A percentile compares a stretch with the other conserved stretches of the same genome.
These are phyloP conservation scores for Endoconidiophora laricicola DNA, from an alignment of 2,329 filamentous ascomycete species.

Conservation along the genomic window DNA sequence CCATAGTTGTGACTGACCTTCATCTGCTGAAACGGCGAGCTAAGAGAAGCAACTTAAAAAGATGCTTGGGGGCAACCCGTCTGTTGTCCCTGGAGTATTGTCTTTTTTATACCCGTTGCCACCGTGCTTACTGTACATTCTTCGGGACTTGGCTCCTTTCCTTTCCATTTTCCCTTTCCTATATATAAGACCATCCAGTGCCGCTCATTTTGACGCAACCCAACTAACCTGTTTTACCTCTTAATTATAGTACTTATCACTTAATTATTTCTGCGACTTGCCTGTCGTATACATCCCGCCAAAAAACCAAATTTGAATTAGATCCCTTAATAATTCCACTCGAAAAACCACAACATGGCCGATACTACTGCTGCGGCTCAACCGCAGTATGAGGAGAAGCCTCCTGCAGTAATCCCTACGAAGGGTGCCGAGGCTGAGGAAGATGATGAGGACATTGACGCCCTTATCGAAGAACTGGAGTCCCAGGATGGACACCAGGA, in stretches of 20 bases:
- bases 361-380: slow-evolving; percentile 35
- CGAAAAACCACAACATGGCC: slow-evolving; percentile 29
- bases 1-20: neutral
- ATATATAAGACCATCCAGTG: neutral
- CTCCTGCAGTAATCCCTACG: slow-evolving; percentile 20
- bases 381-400: slow-evolving; percentile 48
- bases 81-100: neutral
- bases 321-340: slow-evolving; percentile 10
- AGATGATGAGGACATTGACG: slow-evolving; percentile 70
- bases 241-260: slow-evolving; percentile 12
- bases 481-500: slow-evolving; percentile 56
- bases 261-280: slow-evolving; percentile 14
- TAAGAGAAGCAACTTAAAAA: no score
- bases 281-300: slow-evolving; percentile 14
- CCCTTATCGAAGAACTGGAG: slow-evolving; percentile 74
- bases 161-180: neutral
- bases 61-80: no score
- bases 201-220: neutral
- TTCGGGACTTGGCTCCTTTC: neutral
- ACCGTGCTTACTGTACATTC: no score
- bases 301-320: slow-evolving; percentile 6
- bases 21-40: neutral
- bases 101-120: neutral
- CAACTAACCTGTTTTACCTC: neutral
- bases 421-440: slow-evolving; percentile 39